Conservation (phyloP, 108 stramenopile species). For the Skeletonema grethae region DNA sequence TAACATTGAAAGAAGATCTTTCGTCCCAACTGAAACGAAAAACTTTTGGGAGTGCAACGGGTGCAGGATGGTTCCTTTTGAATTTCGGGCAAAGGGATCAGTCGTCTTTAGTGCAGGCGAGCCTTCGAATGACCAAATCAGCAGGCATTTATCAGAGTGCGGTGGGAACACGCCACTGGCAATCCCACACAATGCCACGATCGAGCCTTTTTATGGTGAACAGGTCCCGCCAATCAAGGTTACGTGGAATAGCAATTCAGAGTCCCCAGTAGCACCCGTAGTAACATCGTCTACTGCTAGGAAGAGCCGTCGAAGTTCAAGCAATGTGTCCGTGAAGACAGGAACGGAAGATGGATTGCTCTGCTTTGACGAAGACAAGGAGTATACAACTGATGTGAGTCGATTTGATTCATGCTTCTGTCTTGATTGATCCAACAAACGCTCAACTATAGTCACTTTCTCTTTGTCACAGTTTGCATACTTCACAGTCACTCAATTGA, state of each 20-base stretch:
- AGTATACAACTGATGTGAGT: slow-evolving; percentile 45
- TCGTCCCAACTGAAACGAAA: slow-evolving; percentile 32
- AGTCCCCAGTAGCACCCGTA: not conserved
- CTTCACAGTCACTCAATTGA: slow-evolving; percentile 45
- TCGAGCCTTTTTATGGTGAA: slow-evolving; percentile 51
- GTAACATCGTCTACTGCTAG: slow-evolving; percentile 1
- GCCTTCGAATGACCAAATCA: slow-evolving; percentile 33
- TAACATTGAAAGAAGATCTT: slow-evolving; percentile 35
- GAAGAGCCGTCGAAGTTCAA: not conserved
- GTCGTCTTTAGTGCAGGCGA: slow-evolving; percentile 44
- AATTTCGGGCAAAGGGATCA: slow-evolving; percentile 45
- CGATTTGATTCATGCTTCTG: not conserved
- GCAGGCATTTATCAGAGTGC: slow-evolving; percentile 36
- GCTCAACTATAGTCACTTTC: not conserved
- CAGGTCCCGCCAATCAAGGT: slow-evolving; percentile 36
- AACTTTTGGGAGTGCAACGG: slow-evolving; percentile 56
- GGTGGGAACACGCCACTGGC: slow-evolving; percentile 35
- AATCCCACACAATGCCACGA: slow-evolving; percentile 44
- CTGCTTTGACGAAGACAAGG: slow-evolving; percentile 41
- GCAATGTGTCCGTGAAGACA: slow-evolving; percentile 17
- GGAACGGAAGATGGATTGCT: slow-evolving; percentile 43
- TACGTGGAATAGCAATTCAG: slow-evolving; percentile 30
- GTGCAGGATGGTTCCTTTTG: slow-evolving; percentile 42
- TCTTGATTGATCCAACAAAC: not conserved
- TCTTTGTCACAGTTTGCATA: slow-evolving; percentile 25